These are phyloP conservation scores for Herpomyces periplanetae DNA, from an alignment of 2,329 filamentous ascomycete species.

Conservation along the genomic window DNA sequence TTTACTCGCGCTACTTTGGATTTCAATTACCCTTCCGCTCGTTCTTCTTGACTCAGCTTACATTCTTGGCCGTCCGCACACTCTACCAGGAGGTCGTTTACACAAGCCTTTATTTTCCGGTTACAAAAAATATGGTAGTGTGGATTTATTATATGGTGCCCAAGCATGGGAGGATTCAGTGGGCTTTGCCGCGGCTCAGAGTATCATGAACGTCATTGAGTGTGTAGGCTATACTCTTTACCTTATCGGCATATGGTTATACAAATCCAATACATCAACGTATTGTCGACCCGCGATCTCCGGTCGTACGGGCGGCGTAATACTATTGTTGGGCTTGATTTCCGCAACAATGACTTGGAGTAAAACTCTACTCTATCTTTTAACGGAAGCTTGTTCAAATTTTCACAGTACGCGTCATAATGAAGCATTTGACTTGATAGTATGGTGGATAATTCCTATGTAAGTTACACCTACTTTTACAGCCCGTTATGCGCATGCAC, in stretches of 20 bases:
- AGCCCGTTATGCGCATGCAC: too few species aligned
- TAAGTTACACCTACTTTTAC: slow-evolving; percentile 9
- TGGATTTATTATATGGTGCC: slow-evolving; percentile 50
- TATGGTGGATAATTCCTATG: slow-evolving; percentile 25
- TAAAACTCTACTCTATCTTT: slow-evolving; percentile 26
- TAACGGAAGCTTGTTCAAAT: slow-evolving; percentile 18
- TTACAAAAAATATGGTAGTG: slow-evolving; percentile 36
- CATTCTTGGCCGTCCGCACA: slow-evolving; percentile 35
- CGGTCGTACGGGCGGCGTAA: slow-evolving; percentile 14
- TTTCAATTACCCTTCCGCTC: slow-evolving; percentile 30
- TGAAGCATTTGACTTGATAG: slow-evolving; percentile 11
- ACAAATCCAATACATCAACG: slow-evolving; percentile 11
- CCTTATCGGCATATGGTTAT: too few species aligned
- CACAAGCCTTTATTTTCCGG: slow-evolving; percentile 33
- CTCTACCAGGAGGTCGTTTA: slow-evolving; percentile 33
- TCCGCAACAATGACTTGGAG: slow-evolving; percentile 21
- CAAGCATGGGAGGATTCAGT: slow-evolving; percentile 22
- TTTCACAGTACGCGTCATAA: slow-evolving; percentile 24
- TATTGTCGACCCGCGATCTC: slow-evolving; percentile 10
- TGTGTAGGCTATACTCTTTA: slow-evolving; percentile 21
- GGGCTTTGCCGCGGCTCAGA: slow-evolving; percentile 43
- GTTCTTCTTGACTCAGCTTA: slow-evolving; percentile 49
- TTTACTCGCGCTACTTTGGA: slow-evolving; percentile 21
- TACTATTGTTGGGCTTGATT: slow-evolving; percentile 17
- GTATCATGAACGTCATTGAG: slow-evolving; percentile 24